Percentiles rank a stretch among this genome's conserved stretches.
Conservation (phyloP, 176 grass and related monocot genomes). For the Eragrostis nindensis region DNA sequence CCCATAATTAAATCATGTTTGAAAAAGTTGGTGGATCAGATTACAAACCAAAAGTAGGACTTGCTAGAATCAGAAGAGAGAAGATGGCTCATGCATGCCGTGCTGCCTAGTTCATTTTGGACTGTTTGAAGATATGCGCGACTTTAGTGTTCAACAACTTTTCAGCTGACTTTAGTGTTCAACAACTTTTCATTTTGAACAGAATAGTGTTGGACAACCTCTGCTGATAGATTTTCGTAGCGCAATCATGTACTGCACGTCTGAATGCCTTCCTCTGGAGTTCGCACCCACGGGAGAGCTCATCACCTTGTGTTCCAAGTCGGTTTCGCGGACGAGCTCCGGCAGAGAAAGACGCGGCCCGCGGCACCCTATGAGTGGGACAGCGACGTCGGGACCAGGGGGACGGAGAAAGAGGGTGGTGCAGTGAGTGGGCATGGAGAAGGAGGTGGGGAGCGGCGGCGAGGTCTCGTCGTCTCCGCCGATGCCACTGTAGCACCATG, state of each 20-base stretch:
- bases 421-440: no score
- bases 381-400: no score
- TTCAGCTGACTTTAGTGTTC: neutral
- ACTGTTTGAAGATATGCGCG: neutral
- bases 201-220: no score
- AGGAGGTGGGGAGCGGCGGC: no score
- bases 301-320: neutral
- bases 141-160: constrained; percentile 8
- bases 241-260: constrained; percentile 18
- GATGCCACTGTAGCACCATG: no score
- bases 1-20: neutral
- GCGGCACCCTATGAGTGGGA: no score
- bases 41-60: neutral
- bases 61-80: neutral
- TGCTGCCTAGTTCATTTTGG: neutral
- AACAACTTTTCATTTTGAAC: no score
- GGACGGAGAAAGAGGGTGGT: no score
- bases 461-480: no score
- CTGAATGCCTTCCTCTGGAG: neutral
- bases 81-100: neutral
- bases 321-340: no score
- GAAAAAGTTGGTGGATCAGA: constrained; percentile 31
- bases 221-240: no score
- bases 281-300: neutral
- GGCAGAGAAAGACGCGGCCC: no score